Percentiles rank a stretch among this genome's conserved stretches.
These are phyloP conservation scores for Boletus patriciae DNA, from an alignment of 768 basidiomycete species.

Conservation along the genomic window DNA sequence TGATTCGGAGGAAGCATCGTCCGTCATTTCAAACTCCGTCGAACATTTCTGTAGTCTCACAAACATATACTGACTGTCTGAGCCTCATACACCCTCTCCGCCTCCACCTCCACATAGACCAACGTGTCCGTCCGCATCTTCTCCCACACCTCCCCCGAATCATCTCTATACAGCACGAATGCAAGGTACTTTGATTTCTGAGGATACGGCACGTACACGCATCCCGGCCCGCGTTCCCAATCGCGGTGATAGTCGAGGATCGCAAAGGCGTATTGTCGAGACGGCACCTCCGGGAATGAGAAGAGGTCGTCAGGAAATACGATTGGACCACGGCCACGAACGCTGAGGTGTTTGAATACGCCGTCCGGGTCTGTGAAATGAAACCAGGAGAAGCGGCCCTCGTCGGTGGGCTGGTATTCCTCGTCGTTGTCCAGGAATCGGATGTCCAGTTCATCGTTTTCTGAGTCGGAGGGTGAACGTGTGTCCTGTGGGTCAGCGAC, in stretches of 20 bases:
- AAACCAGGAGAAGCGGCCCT: not conserved
- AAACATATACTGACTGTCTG: not conserved
- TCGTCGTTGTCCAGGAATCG: constrained; percentile 4
- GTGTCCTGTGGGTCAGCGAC: not conserved
- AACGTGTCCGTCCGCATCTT: constrained; percentile 1
- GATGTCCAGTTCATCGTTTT: not conserved
- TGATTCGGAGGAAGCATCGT: too few relatives aligned
- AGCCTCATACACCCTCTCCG: not conserved
- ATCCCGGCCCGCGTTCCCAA: constrained; percentile 1
- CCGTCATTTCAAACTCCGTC: too few relatives aligned
- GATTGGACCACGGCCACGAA: constrained; percentile 5
- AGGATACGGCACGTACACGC: constrained; percentile 4
- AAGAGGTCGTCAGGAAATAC: not conserved
- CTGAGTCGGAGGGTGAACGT: not conserved
- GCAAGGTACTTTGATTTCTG: constrained; percentile 6
- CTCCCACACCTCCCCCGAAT: not conserved
- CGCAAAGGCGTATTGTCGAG: constrained; percentile 3
- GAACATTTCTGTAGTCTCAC: too few relatives aligned
- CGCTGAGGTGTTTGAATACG: not conserved
- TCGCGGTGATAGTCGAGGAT: constrained; percentile 12
- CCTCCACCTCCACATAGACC: constrained; percentile 1
- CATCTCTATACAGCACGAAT: constrained; percentile 5
- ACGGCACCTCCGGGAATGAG: not conserved
- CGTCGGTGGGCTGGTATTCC: not conserved
- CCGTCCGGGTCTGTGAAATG: constrained; percentile 4